A percentile compares a stretch with the other conserved stretches of the same genome.
Evolutionary conservation across 179 eudicot genomes (phyloP).

Genomic region (Beta corolliflora): DNA sequence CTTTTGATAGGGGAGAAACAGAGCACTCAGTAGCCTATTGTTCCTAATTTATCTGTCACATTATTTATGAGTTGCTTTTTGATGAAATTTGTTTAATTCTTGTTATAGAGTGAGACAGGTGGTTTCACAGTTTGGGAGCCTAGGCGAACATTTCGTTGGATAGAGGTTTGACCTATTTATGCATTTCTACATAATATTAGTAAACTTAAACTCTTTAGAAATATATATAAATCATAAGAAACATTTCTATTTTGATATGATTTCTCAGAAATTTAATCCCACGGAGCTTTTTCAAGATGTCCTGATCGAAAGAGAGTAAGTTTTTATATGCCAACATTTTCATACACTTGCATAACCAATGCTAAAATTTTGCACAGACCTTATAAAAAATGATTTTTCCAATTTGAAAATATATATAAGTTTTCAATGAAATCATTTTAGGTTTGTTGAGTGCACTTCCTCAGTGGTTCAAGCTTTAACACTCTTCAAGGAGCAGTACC

Average conservation of each 20-base stretch:
- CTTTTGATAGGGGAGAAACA: no score
- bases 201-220: background rate
- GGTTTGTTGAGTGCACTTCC: constrained; percentile 73
- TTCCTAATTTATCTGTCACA: no score
- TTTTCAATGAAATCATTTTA: constrained; percentile 2
- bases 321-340: background rate
- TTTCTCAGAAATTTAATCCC: constrained; percentile 41
- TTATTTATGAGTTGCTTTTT: background rate
- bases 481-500: constrained; percentile 47
- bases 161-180: constrained; percentile 46
- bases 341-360: background rate
- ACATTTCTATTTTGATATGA: background rate
- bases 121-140: constrained; percentile 85
- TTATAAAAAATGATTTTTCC: background rate
- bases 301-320: constrained; percentile 45
- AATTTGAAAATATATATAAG: background rate
- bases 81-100: background rate
- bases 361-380: background rate
- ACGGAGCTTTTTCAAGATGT: constrained; percentile 37
- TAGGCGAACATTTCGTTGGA: constrained; percentile 47
- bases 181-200: background rate
- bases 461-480: constrained; percentile 51
- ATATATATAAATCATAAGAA: background rate
- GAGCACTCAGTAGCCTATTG: no score
- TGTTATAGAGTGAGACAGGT: constrained; percentile 59